Conservation (phyloP, 306 rosid genomes). For the Pyrus pyrifolia region DNA sequence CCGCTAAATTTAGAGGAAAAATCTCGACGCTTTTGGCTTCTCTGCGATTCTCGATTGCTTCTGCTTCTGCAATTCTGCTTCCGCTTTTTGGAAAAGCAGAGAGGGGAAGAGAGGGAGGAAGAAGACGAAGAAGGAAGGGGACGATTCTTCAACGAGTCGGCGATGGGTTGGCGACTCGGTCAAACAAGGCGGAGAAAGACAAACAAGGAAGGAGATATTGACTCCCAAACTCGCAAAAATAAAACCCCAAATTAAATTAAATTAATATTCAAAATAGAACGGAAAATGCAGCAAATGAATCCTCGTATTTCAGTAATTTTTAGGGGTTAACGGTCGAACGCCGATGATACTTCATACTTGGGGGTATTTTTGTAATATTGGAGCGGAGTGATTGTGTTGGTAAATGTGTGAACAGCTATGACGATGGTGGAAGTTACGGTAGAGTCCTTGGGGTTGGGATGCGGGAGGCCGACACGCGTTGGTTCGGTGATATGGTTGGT, state of each 20-base stretch:
- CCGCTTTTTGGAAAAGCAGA: not conserved
- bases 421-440: not conserved
- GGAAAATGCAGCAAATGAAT: not conserved
- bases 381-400: constrained; percentile 7
- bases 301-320: not conserved
- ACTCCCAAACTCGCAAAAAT: not conserved
- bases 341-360: not conserved
- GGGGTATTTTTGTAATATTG: constrained; percentile 2
- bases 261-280: not conserved
- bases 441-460: not conserved
- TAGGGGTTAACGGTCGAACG: constrained; percentile 20
- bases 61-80: not conserved
- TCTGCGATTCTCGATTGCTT: not conserved
- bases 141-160: constrained; percentile 6
- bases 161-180: constrained; percentile 43
- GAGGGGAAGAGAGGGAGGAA: not conserved
- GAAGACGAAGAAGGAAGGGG: not conserved
- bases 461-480: constrained; percentile 4
- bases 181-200: constrained; percentile 45
- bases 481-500: not conserved
- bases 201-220: not conserved
- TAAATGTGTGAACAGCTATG: constrained; percentile 25
- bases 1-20: constrained; percentile 37
- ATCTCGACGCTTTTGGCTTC: not conserved
- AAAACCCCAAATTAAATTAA: not conserved